phyloP scores from a whole-genome alignment of 805 yeast genomes.

The Schizosaccharomyces japonicus region DNA sequence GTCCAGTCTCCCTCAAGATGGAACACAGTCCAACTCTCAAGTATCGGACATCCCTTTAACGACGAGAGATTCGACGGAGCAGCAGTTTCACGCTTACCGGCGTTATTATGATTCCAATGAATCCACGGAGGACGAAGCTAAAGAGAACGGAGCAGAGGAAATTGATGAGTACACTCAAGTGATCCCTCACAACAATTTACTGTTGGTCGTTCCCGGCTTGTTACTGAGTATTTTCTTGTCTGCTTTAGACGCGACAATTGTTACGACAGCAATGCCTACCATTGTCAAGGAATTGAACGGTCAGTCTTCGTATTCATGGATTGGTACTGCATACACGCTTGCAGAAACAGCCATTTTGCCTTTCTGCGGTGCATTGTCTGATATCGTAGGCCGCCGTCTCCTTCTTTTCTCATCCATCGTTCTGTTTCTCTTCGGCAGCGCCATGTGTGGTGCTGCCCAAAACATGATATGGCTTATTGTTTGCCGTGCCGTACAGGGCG shows the following conservation, averaged over 20 bases:
- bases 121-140: too few species aligned
- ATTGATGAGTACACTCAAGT: background rate
- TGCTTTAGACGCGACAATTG: constrained; percentile 36
- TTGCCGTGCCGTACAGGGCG: constrained; percentile 45
- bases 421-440: constrained; percentile 25
- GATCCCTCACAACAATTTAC: constrained; percentile 6
- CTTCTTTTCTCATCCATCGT: constrained; percentile 21
- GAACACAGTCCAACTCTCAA: too few species aligned
- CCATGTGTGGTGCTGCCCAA: constrained; percentile 23
- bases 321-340: constrained; percentile 44
- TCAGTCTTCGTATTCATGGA: constrained; percentile 35
- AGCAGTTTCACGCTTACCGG: too few species aligned
- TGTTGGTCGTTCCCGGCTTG: constrained; percentile 7
- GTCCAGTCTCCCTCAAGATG: too few species aligned
- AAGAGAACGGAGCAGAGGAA: background rate
- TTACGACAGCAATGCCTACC: constrained; percentile 31
- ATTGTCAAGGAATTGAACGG: constrained; percentile 38
- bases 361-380: constrained; percentile 44
- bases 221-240: constrained; percentile 24
- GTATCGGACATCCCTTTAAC: too few species aligned
- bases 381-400: constrained; percentile 24
- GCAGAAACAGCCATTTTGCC: constrained; percentile 58
- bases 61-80: too few species aligned
- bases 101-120: too few species aligned
- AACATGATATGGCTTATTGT: constrained; percentile 38